phyloP scores from a whole-genome alignment of 306 rosid genomes.

The Hylodesmum podocarpum region DNA sequence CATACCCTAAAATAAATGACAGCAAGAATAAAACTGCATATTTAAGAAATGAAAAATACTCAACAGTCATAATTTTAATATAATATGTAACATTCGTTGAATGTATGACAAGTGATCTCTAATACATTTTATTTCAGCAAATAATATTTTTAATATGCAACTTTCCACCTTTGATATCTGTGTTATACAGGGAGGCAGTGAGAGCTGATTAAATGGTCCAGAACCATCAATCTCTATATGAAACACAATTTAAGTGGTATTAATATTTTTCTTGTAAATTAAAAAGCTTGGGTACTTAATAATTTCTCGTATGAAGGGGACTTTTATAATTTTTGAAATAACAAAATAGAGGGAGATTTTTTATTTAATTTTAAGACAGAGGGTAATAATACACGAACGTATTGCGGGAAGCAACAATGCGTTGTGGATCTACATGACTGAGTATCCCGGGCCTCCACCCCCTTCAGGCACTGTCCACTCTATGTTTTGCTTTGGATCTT shows the following conservation, averaged over 20 bases:
- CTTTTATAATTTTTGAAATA: not conserved
- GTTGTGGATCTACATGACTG: constrained; percentile 40
- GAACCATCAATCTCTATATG: too few relatives aligned
- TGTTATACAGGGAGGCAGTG: not conserved
- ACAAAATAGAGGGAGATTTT: not conserved
- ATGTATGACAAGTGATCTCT: not conserved
- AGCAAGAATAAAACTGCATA: not conserved
- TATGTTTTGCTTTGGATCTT: constrained; percentile 87
- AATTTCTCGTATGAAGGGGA: too few relatives aligned
- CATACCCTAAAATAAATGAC: not conserved
- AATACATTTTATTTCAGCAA: not conserved
- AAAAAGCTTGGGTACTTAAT: too few relatives aligned
- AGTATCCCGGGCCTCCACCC: constrained; percentile 89
- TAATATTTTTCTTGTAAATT: too few relatives aligned
- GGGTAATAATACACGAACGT: not conserved
- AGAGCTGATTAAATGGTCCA: too few relatives aligned
- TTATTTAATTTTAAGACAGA: not conserved
- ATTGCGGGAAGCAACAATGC: not conserved
- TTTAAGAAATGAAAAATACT: not conserved
- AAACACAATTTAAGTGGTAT: too few relatives aligned
- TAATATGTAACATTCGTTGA: not conserved
- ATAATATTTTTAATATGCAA: not conserved
- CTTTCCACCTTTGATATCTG: not conserved
- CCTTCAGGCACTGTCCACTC: constrained; percentile 96
- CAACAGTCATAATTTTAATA: not conserved